Evolutionary conservation across 1,284 basidiomycete species (phyloP).

Genomic region (Prillingera fragicola): DNA sequence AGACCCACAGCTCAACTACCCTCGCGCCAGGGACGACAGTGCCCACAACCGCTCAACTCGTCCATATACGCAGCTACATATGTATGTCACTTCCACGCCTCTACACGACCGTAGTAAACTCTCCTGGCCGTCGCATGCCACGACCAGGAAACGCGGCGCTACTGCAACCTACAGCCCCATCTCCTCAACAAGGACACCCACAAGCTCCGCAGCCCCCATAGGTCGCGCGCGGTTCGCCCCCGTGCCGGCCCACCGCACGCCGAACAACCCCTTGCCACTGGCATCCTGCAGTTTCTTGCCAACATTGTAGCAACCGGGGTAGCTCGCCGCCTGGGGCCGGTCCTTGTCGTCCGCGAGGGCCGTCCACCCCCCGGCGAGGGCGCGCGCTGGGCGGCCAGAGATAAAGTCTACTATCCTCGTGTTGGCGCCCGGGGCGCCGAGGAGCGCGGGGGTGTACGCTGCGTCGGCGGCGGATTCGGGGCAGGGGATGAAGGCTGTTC

Average conservation of each 20-base stretch:
- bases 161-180: constrained; percentile 6
- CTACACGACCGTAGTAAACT: too few relatives aligned
- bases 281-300: constrained; percentile 32
- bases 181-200: constrained; percentile 21
- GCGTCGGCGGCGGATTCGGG: constrained; percentile 32
- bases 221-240: constrained; percentile 23
- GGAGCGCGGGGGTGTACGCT: constrained; percentile 22
- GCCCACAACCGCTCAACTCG: too few relatives aligned
- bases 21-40: too few relatives aligned
- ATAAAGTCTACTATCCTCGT: constrained; percentile 27
- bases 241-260: constrained; percentile 38
- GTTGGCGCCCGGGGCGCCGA: constrained; percentile 7
- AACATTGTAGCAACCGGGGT: constrained; percentile 36
- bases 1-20: too few relatives aligned
- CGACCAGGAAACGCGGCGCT: not conserved
- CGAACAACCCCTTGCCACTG: constrained; percentile 29
- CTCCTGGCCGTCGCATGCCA: too few relatives aligned
- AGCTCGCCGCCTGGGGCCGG: constrained; percentile 18
- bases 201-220: constrained; percentile 26
- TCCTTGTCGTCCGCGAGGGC: constrained; percentile 4
- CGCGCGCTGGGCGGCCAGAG: constrained; percentile 34
- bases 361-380: constrained; percentile 27
- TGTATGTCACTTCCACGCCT: too few relatives aligned
- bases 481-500: constrained; percentile 34
- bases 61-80: too few relatives aligned